Evolutionary conservation across 176 grass and related monocot genomes (phyloP).

Genomic region (Bolboschoenus planiculmis): DNA sequence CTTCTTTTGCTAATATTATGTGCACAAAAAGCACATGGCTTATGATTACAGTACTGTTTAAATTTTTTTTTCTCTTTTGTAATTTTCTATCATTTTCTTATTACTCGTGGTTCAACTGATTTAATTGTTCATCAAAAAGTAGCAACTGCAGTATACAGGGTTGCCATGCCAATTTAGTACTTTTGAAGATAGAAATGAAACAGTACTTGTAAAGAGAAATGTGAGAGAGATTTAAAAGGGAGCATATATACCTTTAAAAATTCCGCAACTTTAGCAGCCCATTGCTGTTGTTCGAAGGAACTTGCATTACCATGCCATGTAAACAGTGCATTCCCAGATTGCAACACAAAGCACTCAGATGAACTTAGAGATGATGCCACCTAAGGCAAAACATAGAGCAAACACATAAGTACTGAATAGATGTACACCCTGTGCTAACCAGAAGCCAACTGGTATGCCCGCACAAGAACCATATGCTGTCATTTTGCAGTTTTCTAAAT

Average conservation of each 20-base stretch:
- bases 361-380: constrained; percentile 83
- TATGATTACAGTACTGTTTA: background rate
- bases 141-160: background rate
- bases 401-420: background rate
- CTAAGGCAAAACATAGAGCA: constrained; percentile 37
- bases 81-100: background rate
- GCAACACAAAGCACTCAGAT: constrained; percentile 70
- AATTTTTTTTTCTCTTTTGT: background rate
- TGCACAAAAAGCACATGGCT: background rate
- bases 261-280: constrained; percentile 74
- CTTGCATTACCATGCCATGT: constrained; percentile 87
- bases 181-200: background rate
- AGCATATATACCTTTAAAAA: constrained; percentile 64
- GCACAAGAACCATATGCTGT: background rate
- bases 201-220: background rate
- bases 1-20: background rate
- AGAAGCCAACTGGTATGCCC: background rate
- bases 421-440: background rate
- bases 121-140: background rate
- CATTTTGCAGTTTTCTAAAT: background rate
- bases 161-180: background rate
- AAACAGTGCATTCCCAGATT: constrained; percentile 90
- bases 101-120: background rate
- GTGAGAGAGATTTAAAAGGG: background rate
- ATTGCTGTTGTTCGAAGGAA: constrained; percentile 78